Evolutionary conservation across 495 filamentous ascomycete species (phyloP), one percentile per base, ranked within the genome.

Genomic region (Aeminium ludgeri): DNA sequence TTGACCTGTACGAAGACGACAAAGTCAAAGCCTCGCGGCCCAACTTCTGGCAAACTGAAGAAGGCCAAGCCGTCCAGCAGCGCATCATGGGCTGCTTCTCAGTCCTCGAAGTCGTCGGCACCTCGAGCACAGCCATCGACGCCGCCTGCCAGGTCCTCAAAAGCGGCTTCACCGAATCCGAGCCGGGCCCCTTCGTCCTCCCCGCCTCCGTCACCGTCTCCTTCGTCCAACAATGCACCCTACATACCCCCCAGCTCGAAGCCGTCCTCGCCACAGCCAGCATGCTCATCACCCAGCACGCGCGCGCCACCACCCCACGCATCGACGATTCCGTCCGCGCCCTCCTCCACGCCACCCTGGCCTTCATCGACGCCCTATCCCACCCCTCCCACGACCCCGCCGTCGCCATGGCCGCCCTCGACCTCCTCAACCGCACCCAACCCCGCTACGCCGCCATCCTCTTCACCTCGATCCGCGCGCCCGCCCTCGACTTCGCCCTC

Each of bases 41-140:
- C 3, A 62, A 59, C 8, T 81, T 73, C 51, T 85, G 80, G 80
- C 65, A 65, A 35, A 49, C 58, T 12, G 72, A 66, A 3, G 59
- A 64, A 15, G 77, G 74, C 2, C 58, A 65, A 30, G 43, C 46
- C 10, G 57, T 73, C 11, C 78, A 83, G 51, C 62, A 59, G 27
- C 60, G 69, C 35, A 72, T 86, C 46, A 67, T 80, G 48, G 63
- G 31, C 49, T 58, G 45, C 66, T 52, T 58, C 10, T 52, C 59
- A n/a, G 49, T 69, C 4, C 59, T 73, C 49, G 55, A 65, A 1
- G 61, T 69, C 18, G 74, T 84, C 45, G 65, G 65, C 2, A 56
- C 67, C 37, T 73, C 77, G 44, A 70, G 72, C 27, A 76, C 80
- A 33, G 72, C 87, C 1, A 87, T 95, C 50, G 89, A 96, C 61